Evolutionary conservation across 2,329 filamentous ascomycete genomes (phyloP).

Genomic region (Colletotrichum cordylinicola): DNA sequence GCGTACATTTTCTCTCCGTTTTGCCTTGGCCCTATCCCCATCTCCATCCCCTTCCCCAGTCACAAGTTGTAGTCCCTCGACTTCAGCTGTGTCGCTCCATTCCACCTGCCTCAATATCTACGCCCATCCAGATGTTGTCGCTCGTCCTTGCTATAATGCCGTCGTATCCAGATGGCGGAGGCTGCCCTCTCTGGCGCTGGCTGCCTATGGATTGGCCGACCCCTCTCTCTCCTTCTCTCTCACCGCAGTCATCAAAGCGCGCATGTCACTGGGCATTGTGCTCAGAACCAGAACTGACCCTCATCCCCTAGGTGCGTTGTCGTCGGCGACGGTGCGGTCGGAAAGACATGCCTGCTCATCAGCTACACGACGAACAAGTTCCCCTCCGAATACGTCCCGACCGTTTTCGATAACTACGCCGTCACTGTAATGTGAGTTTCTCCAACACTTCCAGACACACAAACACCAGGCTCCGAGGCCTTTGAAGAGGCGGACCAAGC

Average conservation of each 20-base stretch:
- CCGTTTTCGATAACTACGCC: slow-evolving; percentile 99
- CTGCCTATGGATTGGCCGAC: neutral
- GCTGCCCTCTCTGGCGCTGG: neutral
- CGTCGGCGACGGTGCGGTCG: slow-evolving; percentile 98
- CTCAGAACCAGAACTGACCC: slow-evolving; percentile 14
- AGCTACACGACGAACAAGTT: slow-evolving; percentile 99
- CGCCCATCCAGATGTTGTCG: neutral
- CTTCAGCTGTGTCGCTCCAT: slow-evolving; percentile 11
- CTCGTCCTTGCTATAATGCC: neutral
- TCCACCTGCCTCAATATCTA: slow-evolving; percentile 1
- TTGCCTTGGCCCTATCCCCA: slow-evolving; percentile 18
- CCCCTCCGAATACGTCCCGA: slow-evolving; percentile 98
- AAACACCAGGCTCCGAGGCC: neutral
- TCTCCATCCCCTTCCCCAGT: neutral
- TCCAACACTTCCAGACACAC: neutral
- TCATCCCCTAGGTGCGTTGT: slow-evolving; percentile 81
- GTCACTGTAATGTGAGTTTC: slow-evolving; percentile 96
- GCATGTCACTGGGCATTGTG: slow-evolving; percentile 8
- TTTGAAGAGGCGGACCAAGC: neutral
- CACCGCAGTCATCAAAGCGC: slow-evolving; percentile 14
- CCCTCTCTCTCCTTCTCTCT: neutral
- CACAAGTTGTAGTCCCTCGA: slow-evolving; percentile 11
- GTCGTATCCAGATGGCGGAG: neutral
- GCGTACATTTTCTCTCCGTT: slow-evolving; percentile 38
- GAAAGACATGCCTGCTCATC: slow-evolving; percentile 98